A percentile compares a stretch with the other conserved stretches of the same genome.
Conservation (phyloP, 2,329 filamentous ascomycete genomes). For the Talaromyces funiculosus region DNA sequence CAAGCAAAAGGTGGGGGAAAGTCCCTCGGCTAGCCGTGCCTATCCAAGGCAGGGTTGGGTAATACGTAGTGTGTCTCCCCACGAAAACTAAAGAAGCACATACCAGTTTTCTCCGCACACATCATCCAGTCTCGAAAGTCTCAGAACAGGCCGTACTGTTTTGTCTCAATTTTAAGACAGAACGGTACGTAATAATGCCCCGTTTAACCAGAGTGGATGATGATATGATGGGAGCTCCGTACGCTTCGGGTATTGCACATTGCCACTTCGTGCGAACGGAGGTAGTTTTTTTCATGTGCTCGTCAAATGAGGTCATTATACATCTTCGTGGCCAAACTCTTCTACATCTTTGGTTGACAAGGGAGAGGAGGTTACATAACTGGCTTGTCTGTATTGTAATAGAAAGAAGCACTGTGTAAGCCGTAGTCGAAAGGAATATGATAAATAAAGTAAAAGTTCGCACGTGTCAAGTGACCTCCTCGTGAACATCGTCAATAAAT, state of each 20-base stretch:
- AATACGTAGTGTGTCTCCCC: background rate
- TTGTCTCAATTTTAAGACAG: background rate
- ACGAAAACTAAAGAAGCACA: slow-evolving; percentile 4
- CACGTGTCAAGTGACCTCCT: slow-evolving; percentile 1
- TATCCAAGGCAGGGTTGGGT: background rate
- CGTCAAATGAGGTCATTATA: slow-evolving; percentile 3
- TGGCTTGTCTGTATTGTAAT: background rate
- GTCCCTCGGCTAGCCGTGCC: slow-evolving; percentile 11
- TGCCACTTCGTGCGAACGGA: background rate
- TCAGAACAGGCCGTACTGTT: background rate
- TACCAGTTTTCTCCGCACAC: slow-evolving; percentile 4
- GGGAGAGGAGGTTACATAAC: background rate
- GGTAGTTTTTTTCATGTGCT: background rate
- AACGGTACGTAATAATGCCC: slow-evolving; percentile 1
- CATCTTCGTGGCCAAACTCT: background rate
- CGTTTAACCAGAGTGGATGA: background rate
- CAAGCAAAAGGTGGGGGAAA: background rate
- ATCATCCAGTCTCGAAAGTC: background rate
- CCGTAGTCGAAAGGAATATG: background rate
- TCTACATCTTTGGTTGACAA: background rate
- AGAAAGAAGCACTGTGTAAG: no score
- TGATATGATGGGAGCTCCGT: background rate
- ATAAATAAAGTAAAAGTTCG: background rate
- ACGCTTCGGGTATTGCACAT: background rate
- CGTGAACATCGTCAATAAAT: no score